A percentile compares a stretch with the other conserved stretches of the same genome.
Evolutionary conservation across 805 yeast genomes (phyloP).

Genomic region (Cyberlindnera veronae): DNA sequence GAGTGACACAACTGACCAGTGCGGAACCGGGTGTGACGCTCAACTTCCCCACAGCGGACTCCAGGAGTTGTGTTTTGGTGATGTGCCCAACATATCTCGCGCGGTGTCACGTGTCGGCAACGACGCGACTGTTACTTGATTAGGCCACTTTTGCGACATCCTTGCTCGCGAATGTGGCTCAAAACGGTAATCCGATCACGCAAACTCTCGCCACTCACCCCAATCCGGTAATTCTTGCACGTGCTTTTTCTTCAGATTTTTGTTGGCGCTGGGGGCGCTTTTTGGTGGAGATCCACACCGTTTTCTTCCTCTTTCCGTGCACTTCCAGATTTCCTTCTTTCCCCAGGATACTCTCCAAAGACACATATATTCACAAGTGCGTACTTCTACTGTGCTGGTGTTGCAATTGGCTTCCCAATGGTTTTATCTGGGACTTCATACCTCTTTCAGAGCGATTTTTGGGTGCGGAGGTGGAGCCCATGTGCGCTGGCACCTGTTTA

Average conservation of each 20-base stretch:
- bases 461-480: neutral
- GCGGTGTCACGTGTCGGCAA: too few relatives aligned
- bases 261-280: too few relatives aligned
- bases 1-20: neutral
- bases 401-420: neutral
- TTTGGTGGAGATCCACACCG: too few relatives aligned
- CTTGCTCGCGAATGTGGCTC: neutral
- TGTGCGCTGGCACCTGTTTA: neutral
- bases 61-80: too few relatives aligned
- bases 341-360: neutral
- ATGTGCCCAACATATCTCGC: constrained; percentile 4
- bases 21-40: neutral
- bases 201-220: neutral
- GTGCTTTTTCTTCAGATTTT: too few relatives aligned
- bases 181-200: neutral
- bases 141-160: neutral
- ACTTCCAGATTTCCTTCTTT: too few relatives aligned
- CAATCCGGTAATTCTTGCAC: too few relatives aligned
- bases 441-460: too few relatives aligned
- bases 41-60: constrained; percentile 1
- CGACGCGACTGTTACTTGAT: neutral
- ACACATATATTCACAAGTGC: neutral
- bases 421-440: too few relatives aligned
- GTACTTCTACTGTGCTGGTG: neutral
- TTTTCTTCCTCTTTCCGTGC: too few relatives aligned